Conservation (phyloP, 331 rosid genomes). For the Rosa hybrid region DNA sequence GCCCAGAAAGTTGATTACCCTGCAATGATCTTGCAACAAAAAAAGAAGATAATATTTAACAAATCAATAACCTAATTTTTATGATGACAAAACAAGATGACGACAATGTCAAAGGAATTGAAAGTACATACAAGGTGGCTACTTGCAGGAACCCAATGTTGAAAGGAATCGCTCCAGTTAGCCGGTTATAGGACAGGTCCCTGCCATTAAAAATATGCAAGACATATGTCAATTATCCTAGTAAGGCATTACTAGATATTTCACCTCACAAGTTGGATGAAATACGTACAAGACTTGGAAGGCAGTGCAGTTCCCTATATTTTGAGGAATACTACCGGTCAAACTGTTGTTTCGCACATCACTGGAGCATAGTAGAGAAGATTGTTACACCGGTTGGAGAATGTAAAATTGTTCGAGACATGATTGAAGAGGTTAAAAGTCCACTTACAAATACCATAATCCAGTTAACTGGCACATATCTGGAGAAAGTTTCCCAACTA, state of each 20-base stretch:
- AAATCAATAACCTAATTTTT: not conserved
- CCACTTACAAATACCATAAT: slow-evolving; percentile 96
- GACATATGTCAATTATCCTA: not conserved
- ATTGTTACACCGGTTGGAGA: not conserved
- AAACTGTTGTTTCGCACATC: slow-evolving; percentile 95
- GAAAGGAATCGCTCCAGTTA: slow-evolving; percentile 88
- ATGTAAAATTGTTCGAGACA: not conserved
- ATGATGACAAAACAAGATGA: not conserved
- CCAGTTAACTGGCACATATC: slow-evolving; percentile 97
- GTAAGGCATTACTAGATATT: not conserved
- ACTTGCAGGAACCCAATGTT: slow-evolving; percentile 97
- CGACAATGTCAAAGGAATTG: not conserved
- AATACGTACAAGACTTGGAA: slow-evolving; percentile 97
- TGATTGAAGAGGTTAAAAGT: slow-evolving; percentile 9
- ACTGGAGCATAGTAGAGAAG: slow-evolving; percentile 37
- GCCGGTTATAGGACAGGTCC: slow-evolving; percentile 88
- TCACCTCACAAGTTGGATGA: slow-evolving; percentile 24
- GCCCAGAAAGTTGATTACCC: slow-evolving; percentile 84
- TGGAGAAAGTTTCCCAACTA: slow-evolving; percentile 79
- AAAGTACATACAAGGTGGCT: slow-evolving; percentile 79
- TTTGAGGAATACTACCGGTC: slow-evolving; percentile 85
- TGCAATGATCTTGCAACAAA: slow-evolving; percentile 71
- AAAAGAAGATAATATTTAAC: slow-evolving; percentile 18
- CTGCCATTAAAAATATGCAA: slow-evolving; percentile 36
- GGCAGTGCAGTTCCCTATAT: slow-evolving; percentile 88